Evolutionary conservation across 495 filamentous ascomycete species (phyloP), one percentile per base, ranked within the genome.

Genomic region (Tetracladium marchalianum): DNA sequence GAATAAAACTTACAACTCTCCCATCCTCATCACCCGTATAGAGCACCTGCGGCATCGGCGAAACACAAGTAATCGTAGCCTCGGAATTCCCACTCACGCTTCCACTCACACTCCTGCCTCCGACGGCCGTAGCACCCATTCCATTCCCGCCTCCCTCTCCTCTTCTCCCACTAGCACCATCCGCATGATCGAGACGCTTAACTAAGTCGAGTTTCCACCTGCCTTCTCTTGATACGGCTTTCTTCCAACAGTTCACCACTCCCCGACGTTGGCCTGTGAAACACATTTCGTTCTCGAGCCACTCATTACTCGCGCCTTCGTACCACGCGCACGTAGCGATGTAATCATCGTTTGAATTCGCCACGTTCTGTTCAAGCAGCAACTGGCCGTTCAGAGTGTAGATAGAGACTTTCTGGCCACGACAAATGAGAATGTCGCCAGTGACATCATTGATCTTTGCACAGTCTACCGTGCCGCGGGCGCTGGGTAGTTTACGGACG

Each of bases 1-100:
- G n/a, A n/a, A n/a, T n/a, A n/a, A n/a, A n/a, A 71, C 70, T 67
- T 53, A 75, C 70, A 59, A 95, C 90, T 67, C 82, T 67, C 36
- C 90, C 90, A 35, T 82, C 79, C 47, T 95, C 90, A 67, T 96
- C 90, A 7, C 92, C 90, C 0, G 90, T 95, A 65, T 96, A 96
- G 11, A 97, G 84, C 44, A 82, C 73, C 50, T 81, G 77, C 51
- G 84, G 76, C 71, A 89, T 83, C 11, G 92, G 87, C 39, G 87
- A 69, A 43, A 98, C 85, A 52, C 83, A 89, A 18, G 85, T 95
- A 44, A 96, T 89, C 1, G 82, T 81, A n/a, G 81, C 81, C 37
- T 76, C 72, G n/a, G 81, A 76, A 52, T 93, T 59, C 87, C 84
- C 42, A 27, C 46, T 50, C 19, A 52, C 17, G 35, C 40, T 48